phyloP scores from a whole-genome alignment of 306 rosid genomes.

The Cyclanthera cordifolia region DNA sequence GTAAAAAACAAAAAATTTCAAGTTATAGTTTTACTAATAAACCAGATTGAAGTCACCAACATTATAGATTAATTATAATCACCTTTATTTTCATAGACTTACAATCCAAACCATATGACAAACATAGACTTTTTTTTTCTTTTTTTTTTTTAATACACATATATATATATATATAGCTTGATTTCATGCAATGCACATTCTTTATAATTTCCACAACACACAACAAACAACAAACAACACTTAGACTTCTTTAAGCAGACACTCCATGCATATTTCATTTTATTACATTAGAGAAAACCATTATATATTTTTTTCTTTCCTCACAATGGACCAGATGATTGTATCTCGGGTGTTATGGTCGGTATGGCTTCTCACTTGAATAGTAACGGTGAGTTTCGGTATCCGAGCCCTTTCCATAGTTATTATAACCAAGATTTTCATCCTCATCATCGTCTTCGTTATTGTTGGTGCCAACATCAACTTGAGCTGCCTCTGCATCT shows the following conservation, averaged over 20 bases:
- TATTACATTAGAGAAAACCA: background rate
- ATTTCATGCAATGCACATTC: background rate
- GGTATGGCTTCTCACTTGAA: constrained; percentile 1
- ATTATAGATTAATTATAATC: background rate
- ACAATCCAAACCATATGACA: background rate
- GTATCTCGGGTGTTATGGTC: background rate
- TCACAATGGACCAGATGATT: background rate
- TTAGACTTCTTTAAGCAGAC: background rate
- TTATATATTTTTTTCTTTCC: background rate
- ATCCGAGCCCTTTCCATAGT: background rate
- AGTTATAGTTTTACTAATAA: background rate
- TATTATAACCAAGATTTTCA: background rate
- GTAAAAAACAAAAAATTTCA: background rate
- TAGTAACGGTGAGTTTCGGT: constrained; percentile 7
- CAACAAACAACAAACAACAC: background rate
- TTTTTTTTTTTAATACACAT: background rate
- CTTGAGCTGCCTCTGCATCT: background rate
- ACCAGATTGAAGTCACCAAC: background rate
- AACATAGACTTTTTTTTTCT: too few relatives aligned
- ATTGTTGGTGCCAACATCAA: background rate
- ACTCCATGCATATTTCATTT: background rate
- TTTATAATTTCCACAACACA: background rate
- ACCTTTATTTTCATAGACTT: background rate
- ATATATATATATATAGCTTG: too few relatives aligned
- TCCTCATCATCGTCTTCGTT: background rate